These are phyloP conservation scores for Penicillium italicum DNA, from an alignment of 2,329 filamentous ascomycete species.

Conservation along the genomic window DNA sequence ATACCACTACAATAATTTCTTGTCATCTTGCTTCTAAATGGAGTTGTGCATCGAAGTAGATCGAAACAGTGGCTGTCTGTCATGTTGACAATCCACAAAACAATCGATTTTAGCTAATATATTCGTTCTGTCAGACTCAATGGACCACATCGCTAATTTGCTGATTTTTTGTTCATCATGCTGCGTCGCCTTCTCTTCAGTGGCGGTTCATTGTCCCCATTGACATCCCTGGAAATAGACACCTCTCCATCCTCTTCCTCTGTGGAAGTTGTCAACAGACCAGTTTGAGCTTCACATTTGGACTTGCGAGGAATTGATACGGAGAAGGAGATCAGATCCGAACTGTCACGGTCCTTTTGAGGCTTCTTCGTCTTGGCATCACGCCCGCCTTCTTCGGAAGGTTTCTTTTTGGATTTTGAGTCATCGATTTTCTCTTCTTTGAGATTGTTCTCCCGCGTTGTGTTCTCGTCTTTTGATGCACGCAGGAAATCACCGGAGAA, in stretches of 20 bases:
- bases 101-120: not conserved
- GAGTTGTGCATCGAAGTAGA: not conserved
- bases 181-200: conserved; percentile 35
- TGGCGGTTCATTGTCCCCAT: conserved; percentile 31
- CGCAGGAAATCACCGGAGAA: conserved; percentile 23
- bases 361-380: conserved; percentile 10
- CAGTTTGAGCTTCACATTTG: not conserved
- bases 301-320: conserved; percentile 29
- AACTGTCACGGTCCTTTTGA: conserved; percentile 15
- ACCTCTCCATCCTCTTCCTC: conserved; percentile 17
- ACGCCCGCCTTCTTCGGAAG: conserved; percentile 4
- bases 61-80: not conserved
- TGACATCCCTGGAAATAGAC: conserved; percentile 17
- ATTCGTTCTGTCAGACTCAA: not conserved
- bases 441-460: not conserved
- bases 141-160: not conserved
- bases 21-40: not conserved
- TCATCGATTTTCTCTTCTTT: conserved; percentile 5
- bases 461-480: not conserved
- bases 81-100: not conserved
- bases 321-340: conserved; percentile 33
- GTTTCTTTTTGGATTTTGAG: conserved; percentile 36
- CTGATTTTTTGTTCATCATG: conserved; percentile 18
- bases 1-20: conserved; percentile 23
- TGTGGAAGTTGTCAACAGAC: not conserved